Base-by-base conservation (phyloP, 371 early-diverging fungal genomes). In the Haplosporangium sp. region DNA sequence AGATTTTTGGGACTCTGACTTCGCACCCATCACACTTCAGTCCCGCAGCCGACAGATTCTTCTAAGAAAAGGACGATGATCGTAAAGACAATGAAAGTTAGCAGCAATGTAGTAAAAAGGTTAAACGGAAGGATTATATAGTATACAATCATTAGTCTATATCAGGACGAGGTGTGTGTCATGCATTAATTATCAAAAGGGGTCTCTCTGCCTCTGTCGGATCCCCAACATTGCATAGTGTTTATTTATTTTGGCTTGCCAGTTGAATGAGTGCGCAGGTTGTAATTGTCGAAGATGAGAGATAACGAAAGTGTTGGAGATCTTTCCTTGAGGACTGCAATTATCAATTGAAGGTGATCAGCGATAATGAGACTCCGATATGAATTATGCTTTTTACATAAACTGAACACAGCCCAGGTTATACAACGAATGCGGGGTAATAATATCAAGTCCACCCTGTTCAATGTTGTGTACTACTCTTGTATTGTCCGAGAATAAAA, bases 11-110 rank as follows among this genome's bases (percentile, higher is more conserved):
- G 3, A 81, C 66, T 48, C 75, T 45, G 57, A 74, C 72, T 37
- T 81, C 81, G 42, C 81, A 81, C 61, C 53, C 60, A 62, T 81
- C 81, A 39, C 81, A 81, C 63, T 74, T 74, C 15, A 81, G 48
- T 58, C 48, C 69, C n/a, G 75, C 81, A 6, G 75, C 68, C 50
- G 75, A 67, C 63, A 81, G 44, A 48, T 74, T 74, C 61, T 81
- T 81, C 81, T 81, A 60, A 59, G n/a, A 27, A 47, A 55, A 6
- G 40, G 39, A 7, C 13, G 11, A 27, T 45, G 35, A 27, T 27
- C 0, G 27, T 27, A 20, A 34, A 59, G 1, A 19, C 50, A n/a
- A n/a, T n/a, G n/a, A 50, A 27, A n/a, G 50, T 50, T 50, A 50
- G 50, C 15, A 20, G 55, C 37, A 11, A 42, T 42, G 48, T 27